Conservation (phyloP, 2,329 filamentous ascomycete genomes). For the Pestalotiopsis sp. region DNA sequence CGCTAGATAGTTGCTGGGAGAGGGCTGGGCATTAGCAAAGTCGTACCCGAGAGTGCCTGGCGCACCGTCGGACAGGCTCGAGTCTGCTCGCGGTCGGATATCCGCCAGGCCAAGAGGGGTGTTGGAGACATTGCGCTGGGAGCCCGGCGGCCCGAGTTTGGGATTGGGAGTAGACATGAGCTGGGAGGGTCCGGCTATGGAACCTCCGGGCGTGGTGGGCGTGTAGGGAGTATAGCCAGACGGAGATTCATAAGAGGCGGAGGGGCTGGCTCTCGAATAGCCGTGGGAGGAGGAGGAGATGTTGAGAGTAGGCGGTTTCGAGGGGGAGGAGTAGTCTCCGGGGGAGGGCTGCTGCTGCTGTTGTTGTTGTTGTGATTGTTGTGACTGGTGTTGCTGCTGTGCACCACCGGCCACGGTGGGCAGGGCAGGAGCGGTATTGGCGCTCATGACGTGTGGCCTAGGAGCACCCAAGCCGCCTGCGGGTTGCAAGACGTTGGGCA, state of each 20-base stretch:
- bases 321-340: conserved; percentile 48
- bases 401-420: conserved; percentile 48
- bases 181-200: conserved; percentile 55
- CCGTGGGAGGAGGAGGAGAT: conserved; percentile 57
- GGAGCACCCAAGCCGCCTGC: conserved; percentile 42
- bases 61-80: conserved; percentile 72
- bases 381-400: conserved; percentile 25
- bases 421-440: conserved; percentile 48
- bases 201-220: conserved; percentile 65
- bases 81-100: conserved; percentile 85
- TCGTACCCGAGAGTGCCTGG: conserved; percentile 68
- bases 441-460: conserved; percentile 39
- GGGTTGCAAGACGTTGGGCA: conserved; percentile 63
- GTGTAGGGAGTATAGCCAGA: conserved; percentile 58
- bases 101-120: conserved; percentile 90
- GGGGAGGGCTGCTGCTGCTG: conserved; percentile 42
- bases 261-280: conserved; percentile 86
- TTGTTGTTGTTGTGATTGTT: conserved; percentile 10
- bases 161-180: conserved; percentile 62
- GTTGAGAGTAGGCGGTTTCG: conserved; percentile 66
- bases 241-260: conserved; percentile 59
- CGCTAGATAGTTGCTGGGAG: conserved; percentile 90
- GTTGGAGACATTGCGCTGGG: conserved; percentile 70
- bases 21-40: conserved; percentile 62
- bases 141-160: conserved; percentile 60